phyloP scores from a whole-genome alignment of 306 rosid genomes.

The Mimosa bimucronata region DNA sequence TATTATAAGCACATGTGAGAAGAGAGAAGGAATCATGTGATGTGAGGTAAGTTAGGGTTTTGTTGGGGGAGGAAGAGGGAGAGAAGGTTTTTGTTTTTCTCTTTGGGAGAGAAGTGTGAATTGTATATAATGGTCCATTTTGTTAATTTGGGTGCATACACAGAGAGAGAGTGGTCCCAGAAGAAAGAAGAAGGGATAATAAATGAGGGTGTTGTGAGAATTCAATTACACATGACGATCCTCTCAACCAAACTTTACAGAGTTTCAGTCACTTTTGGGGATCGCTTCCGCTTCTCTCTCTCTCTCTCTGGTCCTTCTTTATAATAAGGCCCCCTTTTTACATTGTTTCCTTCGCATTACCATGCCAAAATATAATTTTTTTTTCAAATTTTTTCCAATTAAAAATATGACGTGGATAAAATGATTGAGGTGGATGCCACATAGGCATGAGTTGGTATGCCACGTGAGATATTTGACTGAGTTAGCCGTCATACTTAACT shows the following conservation, averaged over 20 bases:
- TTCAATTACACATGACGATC: neutral
- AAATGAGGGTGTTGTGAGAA: neutral
- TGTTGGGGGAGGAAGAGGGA: neutral
- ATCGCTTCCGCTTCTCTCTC: neutral
- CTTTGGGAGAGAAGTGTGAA: neutral
- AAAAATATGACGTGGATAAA: too few relatives aligned
- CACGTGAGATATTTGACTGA: too few relatives aligned
- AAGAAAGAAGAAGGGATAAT: neutral
- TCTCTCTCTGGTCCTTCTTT: neutral
- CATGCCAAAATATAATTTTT: too few relatives aligned
- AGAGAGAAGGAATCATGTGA: too few relatives aligned
- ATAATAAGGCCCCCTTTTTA: too few relatives aligned
- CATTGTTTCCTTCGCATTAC: too few relatives aligned
- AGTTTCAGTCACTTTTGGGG: constrained; percentile 1
- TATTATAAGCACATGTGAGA: neutral
- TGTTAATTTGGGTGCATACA: neutral
- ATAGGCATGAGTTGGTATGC: too few relatives aligned
- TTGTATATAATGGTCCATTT: neutral
- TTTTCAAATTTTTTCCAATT: too few relatives aligned
- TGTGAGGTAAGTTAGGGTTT: neutral
- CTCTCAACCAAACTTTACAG: neutral
- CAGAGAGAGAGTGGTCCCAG: neutral
- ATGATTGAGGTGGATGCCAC: too few relatives aligned
- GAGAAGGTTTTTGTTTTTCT: neutral
- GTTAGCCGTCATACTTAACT: too few relatives aligned